These are phyloP conservation scores for Amaranthus tricolor DNA, from an alignment of 179 eudicot genomes.

Conservation along the genomic window DNA sequence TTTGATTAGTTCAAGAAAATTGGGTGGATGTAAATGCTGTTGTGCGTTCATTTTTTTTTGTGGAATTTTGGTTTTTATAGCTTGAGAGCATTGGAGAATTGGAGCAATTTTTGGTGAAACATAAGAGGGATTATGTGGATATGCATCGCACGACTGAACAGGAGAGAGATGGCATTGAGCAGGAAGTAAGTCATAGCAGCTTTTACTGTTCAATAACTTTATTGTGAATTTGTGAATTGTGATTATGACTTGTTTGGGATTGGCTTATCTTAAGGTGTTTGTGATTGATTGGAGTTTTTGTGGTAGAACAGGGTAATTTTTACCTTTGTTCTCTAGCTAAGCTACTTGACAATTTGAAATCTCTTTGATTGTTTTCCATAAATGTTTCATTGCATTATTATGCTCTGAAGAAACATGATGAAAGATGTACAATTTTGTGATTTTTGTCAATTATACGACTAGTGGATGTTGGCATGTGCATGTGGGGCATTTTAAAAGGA, in stretches of 20 bases:
- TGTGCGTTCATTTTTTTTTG: slow-evolving; percentile 9
- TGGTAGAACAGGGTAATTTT: too few relatives aligned
- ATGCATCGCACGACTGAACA: slow-evolving; percentile 86
- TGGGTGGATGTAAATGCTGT: neutral
- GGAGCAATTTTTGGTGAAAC: slow-evolving; percentile 70
- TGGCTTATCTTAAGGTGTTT: neutral
- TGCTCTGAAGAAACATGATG: too few relatives aligned
- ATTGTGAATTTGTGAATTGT: neutral
- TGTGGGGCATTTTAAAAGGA: too few relatives aligned
- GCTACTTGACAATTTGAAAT: too few relatives aligned
- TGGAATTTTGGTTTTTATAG: slow-evolving; percentile 35
- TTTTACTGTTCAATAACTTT: neutral
- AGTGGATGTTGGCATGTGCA: too few relatives aligned
- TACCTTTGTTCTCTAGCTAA: too few relatives aligned
- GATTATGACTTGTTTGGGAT: neutral
- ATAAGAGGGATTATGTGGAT: slow-evolving; percentile 89
- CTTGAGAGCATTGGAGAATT: slow-evolving; percentile 79
- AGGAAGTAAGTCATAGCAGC: slow-evolving; percentile 59
- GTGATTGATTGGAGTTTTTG: neutral
- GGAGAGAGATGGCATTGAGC: slow-evolving; percentile 95
- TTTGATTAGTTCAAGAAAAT: neutral
- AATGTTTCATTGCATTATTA: too few relatives aligned
- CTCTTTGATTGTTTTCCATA: too few relatives aligned
- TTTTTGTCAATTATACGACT: too few relatives aligned
- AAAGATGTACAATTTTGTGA: too few relatives aligned